Percentiles rank a stretch among this genome's conserved stretches.
phyloP scores from a whole-genome alignment of 2,329 filamentous ascomycete genomes.

The Polytolypa hystricis region DNA sequence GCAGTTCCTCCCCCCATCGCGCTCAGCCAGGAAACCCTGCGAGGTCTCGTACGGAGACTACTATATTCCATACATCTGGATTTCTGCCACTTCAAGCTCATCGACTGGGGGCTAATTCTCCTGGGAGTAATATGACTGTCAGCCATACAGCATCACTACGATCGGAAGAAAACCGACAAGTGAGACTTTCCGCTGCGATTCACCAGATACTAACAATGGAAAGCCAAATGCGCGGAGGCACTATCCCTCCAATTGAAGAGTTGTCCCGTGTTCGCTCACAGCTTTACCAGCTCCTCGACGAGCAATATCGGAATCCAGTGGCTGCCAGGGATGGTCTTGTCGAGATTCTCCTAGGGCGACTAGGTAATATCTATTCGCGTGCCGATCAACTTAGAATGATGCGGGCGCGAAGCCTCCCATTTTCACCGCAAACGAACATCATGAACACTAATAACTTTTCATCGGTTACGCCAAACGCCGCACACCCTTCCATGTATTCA shows the following conservation, averaged over 20 bases:
- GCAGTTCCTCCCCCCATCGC: no score
- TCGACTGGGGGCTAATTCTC: no score
- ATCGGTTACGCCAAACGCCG: conserved; percentile 5
- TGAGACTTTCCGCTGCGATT: conserved; percentile 14
- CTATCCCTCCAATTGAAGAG: conserved; percentile 20
- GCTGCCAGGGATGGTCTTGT: conserved; percentile 16
- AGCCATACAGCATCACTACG: not conserved
- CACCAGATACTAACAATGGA: conserved; percentile 19
- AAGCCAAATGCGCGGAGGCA: conserved; percentile 18
- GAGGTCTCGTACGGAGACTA: no score
- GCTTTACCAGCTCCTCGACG: conserved; percentile 23
- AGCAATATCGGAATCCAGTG: conserved; percentile 19
- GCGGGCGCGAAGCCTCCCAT: conserved; percentile 9
- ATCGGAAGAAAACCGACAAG: conserved; percentile 5
- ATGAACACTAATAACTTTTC: conserved; percentile 1
- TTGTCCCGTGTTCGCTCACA: conserved; percentile 21
- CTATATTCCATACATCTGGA: no score
- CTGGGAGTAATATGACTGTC: not conserved
- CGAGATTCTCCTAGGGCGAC: conserved; percentile 20
- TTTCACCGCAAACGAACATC: conserved; percentile 13
- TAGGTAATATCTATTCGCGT: conserved; percentile 21
- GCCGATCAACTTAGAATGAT: conserved; percentile 22
- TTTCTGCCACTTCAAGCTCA: not conserved
- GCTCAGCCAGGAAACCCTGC: no score
- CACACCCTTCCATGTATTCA: conserved; percentile 26